phyloP scores from a whole-genome alignment of 306 rosid genomes.

The Ziziphus jujuba region DNA sequence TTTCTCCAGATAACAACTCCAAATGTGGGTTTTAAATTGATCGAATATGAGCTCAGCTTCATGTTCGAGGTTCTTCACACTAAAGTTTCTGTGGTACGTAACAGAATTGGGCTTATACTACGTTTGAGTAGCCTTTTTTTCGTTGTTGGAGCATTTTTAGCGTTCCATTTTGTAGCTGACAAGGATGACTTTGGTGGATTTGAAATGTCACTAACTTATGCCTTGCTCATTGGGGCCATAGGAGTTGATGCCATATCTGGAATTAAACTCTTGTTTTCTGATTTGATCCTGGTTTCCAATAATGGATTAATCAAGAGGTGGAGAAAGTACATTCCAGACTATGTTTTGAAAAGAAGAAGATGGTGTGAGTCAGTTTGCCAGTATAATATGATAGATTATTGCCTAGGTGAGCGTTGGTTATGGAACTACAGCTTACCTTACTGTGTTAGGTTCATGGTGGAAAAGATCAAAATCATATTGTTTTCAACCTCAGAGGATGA shows the following conservation, averaged over 20 bases:
- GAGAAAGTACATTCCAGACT: too few relatives aligned
- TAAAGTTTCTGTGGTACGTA: conserved; percentile 2
- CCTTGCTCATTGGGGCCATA: conserved; percentile 13
- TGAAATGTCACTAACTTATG: conserved; percentile 4
- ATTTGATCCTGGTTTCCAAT: too few relatives aligned
- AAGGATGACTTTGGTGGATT: neutral
- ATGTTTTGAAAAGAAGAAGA: too few relatives aligned
- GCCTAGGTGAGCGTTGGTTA: too few relatives aligned
- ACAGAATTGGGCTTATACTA: neutral
- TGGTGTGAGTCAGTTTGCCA: too few relatives aligned
- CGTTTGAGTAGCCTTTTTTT: neutral
- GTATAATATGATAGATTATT: too few relatives aligned
- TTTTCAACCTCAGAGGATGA: too few relatives aligned
- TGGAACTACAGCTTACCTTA: too few relatives aligned
- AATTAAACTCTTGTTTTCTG: conserved; percentile 2
- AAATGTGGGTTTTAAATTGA: neutral
- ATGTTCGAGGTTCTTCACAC: conserved; percentile 22
- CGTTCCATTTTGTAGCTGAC: neutral
- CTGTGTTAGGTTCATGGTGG: too few relatives aligned
- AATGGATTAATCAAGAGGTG: too few relatives aligned
- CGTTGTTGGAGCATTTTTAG: neutral
- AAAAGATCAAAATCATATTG: too few relatives aligned
- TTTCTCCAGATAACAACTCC: neutral
- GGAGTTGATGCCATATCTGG: neutral
- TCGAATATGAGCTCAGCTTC: conserved; percentile 15